A percentile compares a stretch with the other conserved stretches of the same genome.
Conservation (phyloP, 2,329 filamentous ascomycete species). For the Bertia moriformis region DNA sequence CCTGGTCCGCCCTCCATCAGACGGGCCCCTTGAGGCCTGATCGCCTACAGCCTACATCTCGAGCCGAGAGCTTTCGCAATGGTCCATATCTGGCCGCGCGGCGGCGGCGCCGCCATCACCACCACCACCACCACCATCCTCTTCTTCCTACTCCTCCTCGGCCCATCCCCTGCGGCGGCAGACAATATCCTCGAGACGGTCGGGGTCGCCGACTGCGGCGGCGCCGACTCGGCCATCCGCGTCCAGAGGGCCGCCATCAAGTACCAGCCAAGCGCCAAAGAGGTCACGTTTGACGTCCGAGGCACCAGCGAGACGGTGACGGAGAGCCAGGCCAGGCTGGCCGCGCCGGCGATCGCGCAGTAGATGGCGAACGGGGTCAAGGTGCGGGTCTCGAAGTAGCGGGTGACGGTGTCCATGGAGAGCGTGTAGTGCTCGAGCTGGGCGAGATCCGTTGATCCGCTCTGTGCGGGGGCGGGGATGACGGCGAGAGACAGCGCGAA, state of each 20-base stretch:
- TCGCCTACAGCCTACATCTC: too few species aligned
- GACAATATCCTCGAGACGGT: constrained; percentile 64
- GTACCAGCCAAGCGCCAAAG: constrained; percentile 63
- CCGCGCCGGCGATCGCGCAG: constrained; percentile 72
- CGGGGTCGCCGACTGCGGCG: constrained; percentile 62
- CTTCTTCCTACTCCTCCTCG: constrained; percentile 10
- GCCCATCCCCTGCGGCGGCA: constrained; percentile 42
- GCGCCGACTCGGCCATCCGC: constrained; percentile 40
- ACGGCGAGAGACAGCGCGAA: too few species aligned
- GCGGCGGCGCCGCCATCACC: constrained; percentile 20
- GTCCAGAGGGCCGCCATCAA: constrained; percentile 63
- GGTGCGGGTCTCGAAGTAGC: too few species aligned
- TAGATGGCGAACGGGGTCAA: too few species aligned
- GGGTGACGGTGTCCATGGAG: constrained; percentile 60
- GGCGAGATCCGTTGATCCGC: constrained; percentile 49
- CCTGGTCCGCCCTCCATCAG: too few species aligned
- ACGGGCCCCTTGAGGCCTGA: too few species aligned
- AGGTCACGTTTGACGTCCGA: constrained; percentile 66
- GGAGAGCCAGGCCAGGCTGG: constrained; percentile 65
- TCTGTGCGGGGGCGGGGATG: constrained; percentile 88
- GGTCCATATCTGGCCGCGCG: constrained; percentile 12
- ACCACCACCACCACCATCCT: too few species aligned
- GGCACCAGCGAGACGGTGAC: constrained; percentile 61
- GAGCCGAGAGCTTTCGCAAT: too few species aligned
- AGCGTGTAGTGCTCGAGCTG: constrained; percentile 69